phyloP scores from a whole-genome alignment of 1,284 basidiomycete genomes.

The Chalciporus sp. region DNA sequence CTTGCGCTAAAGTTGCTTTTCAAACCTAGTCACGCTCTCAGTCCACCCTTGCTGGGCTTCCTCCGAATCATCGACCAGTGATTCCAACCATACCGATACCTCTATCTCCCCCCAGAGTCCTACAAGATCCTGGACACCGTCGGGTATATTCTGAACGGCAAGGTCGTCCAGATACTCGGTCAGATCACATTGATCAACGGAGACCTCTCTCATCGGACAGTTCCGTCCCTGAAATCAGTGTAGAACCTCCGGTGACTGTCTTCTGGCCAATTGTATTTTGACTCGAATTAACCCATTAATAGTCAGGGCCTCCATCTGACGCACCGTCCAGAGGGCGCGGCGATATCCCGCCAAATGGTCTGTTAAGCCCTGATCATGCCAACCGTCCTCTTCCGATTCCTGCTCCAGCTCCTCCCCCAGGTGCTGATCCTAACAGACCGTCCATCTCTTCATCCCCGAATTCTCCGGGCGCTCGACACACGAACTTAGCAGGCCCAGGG shows the following conservation, averaged over 20 bases:
- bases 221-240: slow-evolving; percentile 36
- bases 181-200: slow-evolving; percentile 23
- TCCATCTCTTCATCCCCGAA: slow-evolving; percentile 16
- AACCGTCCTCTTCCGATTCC: slow-evolving; percentile 30
- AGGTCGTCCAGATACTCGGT: slow-evolving; percentile 26
- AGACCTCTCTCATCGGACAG: slow-evolving; percentile 34
- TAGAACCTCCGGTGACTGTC: slow-evolving; percentile 33
- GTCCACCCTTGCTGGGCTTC: slow-evolving; percentile 3
- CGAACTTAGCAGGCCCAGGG: slow-evolving; percentile 9
- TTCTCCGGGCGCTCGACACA: slow-evolving; percentile 11
- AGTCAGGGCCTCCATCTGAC: slow-evolving; percentile 37
- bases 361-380: slow-evolving; percentile 37
- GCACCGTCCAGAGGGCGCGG: slow-evolving; percentile 35
- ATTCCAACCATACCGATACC: slow-evolving; percentile 30
- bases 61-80: slow-evolving; percentile 21
- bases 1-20: slow-evolving; percentile 4
- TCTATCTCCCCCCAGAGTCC: slow-evolving; percentile 28
- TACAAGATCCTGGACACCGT: slow-evolving; percentile 23
- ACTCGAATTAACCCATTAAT: slow-evolving; percentile 19
- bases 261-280: slow-evolving; percentile 6
- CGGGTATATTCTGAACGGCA: slow-evolving; percentile 30
- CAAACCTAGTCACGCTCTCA: slow-evolving; percentile 25
- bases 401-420: slow-evolving; percentile 15
- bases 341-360: slow-evolving; percentile 7
- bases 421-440: slow-evolving; percentile 12